A percentile compares a stretch with the other conserved stretches of the same genome.
Conservation (phyloP, 2,329 filamentous ascomycete genomes). For the Fusarium staphyleae region DNA sequence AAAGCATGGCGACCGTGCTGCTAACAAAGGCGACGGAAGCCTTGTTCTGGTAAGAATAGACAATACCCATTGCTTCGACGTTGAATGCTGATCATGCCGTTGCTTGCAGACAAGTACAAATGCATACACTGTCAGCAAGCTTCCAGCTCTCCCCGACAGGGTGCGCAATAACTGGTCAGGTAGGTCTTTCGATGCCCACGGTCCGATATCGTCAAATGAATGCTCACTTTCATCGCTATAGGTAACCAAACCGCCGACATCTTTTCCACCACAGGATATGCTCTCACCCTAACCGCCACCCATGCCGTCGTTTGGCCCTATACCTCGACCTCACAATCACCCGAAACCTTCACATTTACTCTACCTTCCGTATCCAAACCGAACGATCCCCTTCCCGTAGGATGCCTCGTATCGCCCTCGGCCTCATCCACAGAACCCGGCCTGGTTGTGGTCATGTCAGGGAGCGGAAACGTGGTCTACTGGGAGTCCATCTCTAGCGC, state of each 20-base stretch:
- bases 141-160: conserved; percentile 81
- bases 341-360: conserved; percentile 81
- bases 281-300: conserved; percentile 79
- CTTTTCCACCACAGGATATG: conserved; percentile 72
- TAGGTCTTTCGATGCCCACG: conserved; percentile 52
- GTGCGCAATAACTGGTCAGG: conserved; percentile 71
- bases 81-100: conserved; percentile 25
- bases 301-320: conserved; percentile 94
- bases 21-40: conserved; percentile 71
- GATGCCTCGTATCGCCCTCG: conserved; percentile 80
- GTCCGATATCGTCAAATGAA: background rate
- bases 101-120: conserved; percentile 76
- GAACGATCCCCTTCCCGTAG: conserved; percentile 79
- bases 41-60: conserved; percentile 64
- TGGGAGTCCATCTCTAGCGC: conserved; percentile 96
- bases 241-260: conserved; percentile 71
- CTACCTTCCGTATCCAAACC: conserved; percentile 75
- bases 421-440: conserved; percentile 82
- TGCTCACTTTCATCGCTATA: conserved; percentile 45
- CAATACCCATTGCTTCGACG: conserved; percentile 4
- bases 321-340: conserved; percentile 68
- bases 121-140: conserved; percentile 84
- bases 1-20: conserved; percentile 66
- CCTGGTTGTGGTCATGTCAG: conserved; percentile 84
- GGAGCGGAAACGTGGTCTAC: conserved; percentile 84